These are phyloP conservation scores for Nitzschia sp. DNA, from an alignment of 108 stramenopile genomes.

Conservation along the genomic window DNA sequence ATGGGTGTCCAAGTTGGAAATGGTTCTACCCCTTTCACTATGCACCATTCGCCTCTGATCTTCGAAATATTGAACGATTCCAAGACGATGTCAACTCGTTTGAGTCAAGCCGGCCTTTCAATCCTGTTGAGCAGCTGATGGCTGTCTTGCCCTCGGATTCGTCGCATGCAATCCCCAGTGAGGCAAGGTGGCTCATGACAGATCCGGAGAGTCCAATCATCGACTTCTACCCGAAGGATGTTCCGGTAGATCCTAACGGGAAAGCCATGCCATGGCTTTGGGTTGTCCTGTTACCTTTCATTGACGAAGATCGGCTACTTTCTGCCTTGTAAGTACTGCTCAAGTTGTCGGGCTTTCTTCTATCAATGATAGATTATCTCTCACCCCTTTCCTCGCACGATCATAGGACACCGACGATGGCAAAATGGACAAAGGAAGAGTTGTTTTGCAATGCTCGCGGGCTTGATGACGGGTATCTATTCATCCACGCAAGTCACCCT, in stretches of 20 bases:
- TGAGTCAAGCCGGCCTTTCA: conserved; percentile 90
- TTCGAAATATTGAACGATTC: conserved; percentile 92
- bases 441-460: conserved; percentile 78
- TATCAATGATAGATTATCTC: neutral
- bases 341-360: neutral
- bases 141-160: conserved; percentile 95
- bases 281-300: conserved; percentile 98
- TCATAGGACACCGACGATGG: conserved; percentile 69
- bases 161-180: conserved; percentile 93
- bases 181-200: conserved; percentile 89
- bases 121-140: conserved; percentile 96
- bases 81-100: conserved; percentile 74
- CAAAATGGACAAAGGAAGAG: conserved; percentile 83
- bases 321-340: conserved; percentile 61
- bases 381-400: neutral
- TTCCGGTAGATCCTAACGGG: conserved; percentile 97
- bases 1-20: conserved; percentile 93
- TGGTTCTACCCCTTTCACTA: conserved; percentile 99
- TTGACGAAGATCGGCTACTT: conserved; percentile 93
- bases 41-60: conserved; percentile 98
- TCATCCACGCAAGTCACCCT: conserved; percentile 62
- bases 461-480: conserved; percentile 88
- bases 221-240: conserved; percentile 95
- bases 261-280: conserved; percentile 99
- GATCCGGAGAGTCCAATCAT: conserved; percentile 91